These are phyloP conservation scores for Rhexocercosporidium sp. DNA, from an alignment of 2,329 filamentous ascomycete genomes.

Conservation along the genomic window DNA sequence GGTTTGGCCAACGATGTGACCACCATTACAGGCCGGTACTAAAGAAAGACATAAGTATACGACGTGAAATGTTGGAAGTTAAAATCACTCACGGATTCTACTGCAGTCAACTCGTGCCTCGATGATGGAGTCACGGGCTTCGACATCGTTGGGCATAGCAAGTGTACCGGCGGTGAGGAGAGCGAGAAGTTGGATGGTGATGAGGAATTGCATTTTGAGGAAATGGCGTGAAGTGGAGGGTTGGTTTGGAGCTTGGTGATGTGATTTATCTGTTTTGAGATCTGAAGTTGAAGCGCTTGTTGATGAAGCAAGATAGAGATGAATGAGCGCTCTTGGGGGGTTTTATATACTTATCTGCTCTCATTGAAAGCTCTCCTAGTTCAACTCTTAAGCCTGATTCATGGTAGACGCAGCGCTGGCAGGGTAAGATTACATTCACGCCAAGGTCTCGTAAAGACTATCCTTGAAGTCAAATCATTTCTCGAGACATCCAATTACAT, in stretches of 20 bases:
- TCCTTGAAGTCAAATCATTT: not conserved
- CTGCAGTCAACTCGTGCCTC: conserved; percentile 12
- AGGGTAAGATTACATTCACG: not conserved
- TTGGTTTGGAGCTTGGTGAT: not conserved
- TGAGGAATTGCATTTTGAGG: conserved; percentile 24
- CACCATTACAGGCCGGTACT: conserved; percentile 15
- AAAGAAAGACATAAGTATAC: not conserved
- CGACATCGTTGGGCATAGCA: conserved; percentile 14
- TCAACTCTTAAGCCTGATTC: not conserved
- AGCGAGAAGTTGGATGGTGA: conserved; percentile 15
- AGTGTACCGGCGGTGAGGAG: conserved; percentile 14
- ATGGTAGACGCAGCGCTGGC: not conserved
- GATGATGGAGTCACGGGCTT: conserved; percentile 3
- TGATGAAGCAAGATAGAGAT: not conserved
- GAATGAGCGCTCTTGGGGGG: not conserved
- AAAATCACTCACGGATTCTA: conserved; percentile 14
- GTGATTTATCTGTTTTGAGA: too few species aligned
- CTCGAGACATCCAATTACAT: not conserved
- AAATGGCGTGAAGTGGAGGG: not conserved
- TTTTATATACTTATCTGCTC: not conserved
- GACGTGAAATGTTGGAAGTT: too few species aligned
- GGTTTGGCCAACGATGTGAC: conserved; percentile 4
- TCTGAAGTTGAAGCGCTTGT: too few species aligned
- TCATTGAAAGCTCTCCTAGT: not conserved
- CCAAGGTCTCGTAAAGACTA: not conserved